Evolutionary conservation across 352 stramenopile genomes (phyloP), one percentile per base, ranked within the genome.

Genomic region (Phytophthora capsici): DNA sequence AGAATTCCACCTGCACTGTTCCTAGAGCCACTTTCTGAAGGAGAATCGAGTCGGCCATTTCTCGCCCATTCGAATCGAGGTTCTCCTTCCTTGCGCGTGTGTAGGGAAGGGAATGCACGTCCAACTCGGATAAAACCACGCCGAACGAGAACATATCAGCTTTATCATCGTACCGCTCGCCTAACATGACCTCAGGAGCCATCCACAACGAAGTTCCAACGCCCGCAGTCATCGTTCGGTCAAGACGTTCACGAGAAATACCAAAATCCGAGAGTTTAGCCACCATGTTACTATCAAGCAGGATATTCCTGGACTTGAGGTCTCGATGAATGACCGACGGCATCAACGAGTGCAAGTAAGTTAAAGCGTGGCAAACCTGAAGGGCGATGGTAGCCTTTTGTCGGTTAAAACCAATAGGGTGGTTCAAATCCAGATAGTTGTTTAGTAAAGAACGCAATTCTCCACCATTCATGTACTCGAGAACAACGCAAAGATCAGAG

Each of bases 201-300:
- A 68, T 68, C 59, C 59, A 68, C 50, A 68, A 26, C 13, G 59
- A 68, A 2, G 50, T 57, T 2, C 59, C 59, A 2, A 73, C 57
- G 4, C 66, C 66, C 0, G 50, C 55, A 17, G 70, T 80, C 64
- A 77, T 72, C 0, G 63, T 67, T 10, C 57, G 36, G 16, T 75
- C 59, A 7, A 63, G 53, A 4, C 58, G 38, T 9, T 70, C 52
- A 3, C 81, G 69, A 32, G 71, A 86, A 12, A 84, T 77, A 10
- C 81, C 81, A 71, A 90, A 90, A 45, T 87, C 81, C 4, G 59
- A 72, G 12, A 90, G 34, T 59, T 90, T 90, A 3, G 81, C 77
- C 6, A 57, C 43, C 49, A 72, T 78, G 19, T 77, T 57, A 7
- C 17, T 46, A 8, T 26, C 23, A 6, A 88, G 40, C 4, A 90